Base-by-base conservation (phyloP, 495 filamentous ascomycete genomes). In the Antarctomyces pellizariae region DNA sequence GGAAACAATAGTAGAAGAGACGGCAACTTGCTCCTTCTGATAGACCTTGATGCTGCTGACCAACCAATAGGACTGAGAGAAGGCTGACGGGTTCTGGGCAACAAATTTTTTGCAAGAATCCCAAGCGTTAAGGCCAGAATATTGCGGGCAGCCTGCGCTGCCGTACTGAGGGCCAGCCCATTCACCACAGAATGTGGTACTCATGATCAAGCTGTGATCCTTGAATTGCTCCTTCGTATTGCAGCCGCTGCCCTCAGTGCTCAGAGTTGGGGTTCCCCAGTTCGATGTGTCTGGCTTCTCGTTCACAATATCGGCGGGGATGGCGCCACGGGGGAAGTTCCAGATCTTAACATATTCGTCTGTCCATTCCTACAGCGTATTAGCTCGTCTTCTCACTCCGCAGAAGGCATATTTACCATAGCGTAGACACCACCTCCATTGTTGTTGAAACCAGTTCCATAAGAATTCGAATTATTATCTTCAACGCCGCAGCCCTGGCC, bases 291-390 rank as follows among this genome's bases (percentile, higher is more conserved):
- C 59, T 1, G 77, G 78, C 1, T 39, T 50, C 11, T 56, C 55
- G 4, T 43, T 43, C 13, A 53, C 51, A 28, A 75, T 61, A 9
- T 71, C 60, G 0, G 43, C 35, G 0, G 76, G 76, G 30, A 79
- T 69, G 3, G 42, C 36, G 8, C 40, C 36, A 16, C 70, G 67
- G 10, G 70, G 50, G 38, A 72, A 79, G 53, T 64, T 70, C 67
- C 68, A 82, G 37, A 83, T 58, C 38, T 64, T 67, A 43, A 83
- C 65, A 33, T 44, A 58, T 13, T 56, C 24, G 4, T 49, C 48
- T 16, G 57, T 69, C 66, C 67, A 74, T 36, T 75, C 54, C 35
- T n/a, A 67, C 59, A 1, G 70, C 70, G 34, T 71, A 72, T n/a
- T n/a, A n/a, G n/a, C n/a, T n/a, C n/a, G n/a, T n/a, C n/a, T n/a